Conservation (phyloP, 306 rosid genomes). For the Rosa rugosa region DNA sequence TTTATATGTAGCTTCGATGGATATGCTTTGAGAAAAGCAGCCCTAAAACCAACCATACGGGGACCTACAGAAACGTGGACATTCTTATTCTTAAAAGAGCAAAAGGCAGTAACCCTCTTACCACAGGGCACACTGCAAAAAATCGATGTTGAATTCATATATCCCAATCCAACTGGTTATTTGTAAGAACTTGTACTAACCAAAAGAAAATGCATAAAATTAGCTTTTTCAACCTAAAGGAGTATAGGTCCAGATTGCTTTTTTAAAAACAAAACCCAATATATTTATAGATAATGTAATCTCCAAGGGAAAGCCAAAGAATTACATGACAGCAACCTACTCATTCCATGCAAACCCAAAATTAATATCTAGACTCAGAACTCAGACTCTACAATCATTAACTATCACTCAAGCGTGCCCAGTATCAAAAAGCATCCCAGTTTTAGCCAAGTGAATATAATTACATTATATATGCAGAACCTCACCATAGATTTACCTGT, state of each 20-base stretch:
- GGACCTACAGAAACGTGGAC: background rate
- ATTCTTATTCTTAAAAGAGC: background rate
- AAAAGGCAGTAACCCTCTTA: background rate
- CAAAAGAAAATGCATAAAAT: background rate
- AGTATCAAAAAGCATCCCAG: background rate
- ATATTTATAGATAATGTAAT: background rate
- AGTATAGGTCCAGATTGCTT: background rate
- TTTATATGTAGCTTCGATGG: background rate
- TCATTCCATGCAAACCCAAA: background rate
- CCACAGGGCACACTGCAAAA: background rate
- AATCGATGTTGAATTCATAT: background rate
- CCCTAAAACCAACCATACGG: background rate
- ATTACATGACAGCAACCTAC: background rate
- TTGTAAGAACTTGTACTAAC: background rate
- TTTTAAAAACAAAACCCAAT: background rate
- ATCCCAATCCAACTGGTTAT: background rate
- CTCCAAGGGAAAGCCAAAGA: background rate
- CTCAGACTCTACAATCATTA: background rate
- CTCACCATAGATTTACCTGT: background rate
- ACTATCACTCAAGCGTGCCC: background rate
- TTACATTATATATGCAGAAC: background rate
- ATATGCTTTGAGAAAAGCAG: background rate
- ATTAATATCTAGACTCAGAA: background rate
- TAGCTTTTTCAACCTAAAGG: background rate
- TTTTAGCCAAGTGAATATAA: constrained; percentile 2